These are phyloP conservation scores for Huntiella decipiens DNA, from an alignment of 2,329 filamentous ascomycete genomes.

Conservation along the genomic window DNA sequence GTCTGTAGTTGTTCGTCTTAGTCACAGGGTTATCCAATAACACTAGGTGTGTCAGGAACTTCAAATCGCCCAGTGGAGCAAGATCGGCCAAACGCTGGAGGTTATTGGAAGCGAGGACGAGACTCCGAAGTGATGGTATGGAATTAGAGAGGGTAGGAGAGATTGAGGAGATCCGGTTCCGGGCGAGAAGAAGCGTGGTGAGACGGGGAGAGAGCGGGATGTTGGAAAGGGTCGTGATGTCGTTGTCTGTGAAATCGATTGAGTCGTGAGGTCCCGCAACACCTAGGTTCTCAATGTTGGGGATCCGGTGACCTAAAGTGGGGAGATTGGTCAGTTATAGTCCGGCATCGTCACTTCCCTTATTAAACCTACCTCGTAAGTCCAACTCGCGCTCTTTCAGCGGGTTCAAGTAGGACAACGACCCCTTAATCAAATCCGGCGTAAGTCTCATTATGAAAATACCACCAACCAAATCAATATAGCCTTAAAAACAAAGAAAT, in stretches of 20 bases:
- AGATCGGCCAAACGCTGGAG: slow-evolving; percentile 71
- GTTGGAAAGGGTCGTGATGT: slow-evolving; percentile 75
- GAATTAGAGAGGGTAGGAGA: slow-evolving; percentile 55
- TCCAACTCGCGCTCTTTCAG: slow-evolving; percentile 97
- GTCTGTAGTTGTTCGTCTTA: slow-evolving; percentile 67
- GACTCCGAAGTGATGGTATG: slow-evolving; percentile 62
- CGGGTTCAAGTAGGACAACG: slow-evolving; percentile 95
- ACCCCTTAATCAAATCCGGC: slow-evolving; percentile 80
- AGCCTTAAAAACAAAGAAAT: neutral
- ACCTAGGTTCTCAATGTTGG: slow-evolving; percentile 92
- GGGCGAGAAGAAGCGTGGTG: slow-evolving; percentile 69
- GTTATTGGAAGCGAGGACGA: slow-evolving; percentile 71
- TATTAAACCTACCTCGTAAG: slow-evolving; percentile 94
- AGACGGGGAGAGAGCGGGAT: slow-evolving; percentile 83
- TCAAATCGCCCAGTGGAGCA: slow-evolving; percentile 54
- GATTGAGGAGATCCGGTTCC: slow-evolving; percentile 72
- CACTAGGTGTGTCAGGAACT: slow-evolving; percentile 57
- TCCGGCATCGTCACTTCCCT: slow-evolving; percentile 60
- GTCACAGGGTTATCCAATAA: slow-evolving; percentile 77
- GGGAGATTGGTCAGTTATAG: slow-evolving; percentile 55
- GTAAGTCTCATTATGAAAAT: slow-evolving; percentile 67
- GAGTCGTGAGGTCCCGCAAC: slow-evolving; percentile 90
- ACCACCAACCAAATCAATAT: no score
- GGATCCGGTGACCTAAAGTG: slow-evolving; percentile 86
- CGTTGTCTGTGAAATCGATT: slow-evolving; percentile 97